Percentiles rank a stretch among this genome's conserved stretches.
Evolutionary conservation across 768 basidiomycete species (phyloP).

Genomic region (Lactifluus pinguis): DNA sequence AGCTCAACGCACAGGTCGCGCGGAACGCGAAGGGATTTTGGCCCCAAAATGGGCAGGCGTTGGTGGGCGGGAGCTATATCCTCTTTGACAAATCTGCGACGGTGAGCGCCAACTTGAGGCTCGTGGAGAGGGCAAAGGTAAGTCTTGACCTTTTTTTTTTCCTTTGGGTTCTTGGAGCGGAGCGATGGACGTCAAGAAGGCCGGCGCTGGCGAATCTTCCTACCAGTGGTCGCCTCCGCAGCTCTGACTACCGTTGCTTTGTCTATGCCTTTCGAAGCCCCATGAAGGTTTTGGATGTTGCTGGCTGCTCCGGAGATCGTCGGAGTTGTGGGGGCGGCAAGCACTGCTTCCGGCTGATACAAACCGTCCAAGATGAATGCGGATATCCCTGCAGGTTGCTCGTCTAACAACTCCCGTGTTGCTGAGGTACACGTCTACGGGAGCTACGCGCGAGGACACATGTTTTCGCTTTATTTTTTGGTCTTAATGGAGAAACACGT

Average conservation of each 20-base stretch:
- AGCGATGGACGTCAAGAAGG: constrained; percentile 82
- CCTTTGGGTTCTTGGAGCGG: constrained; percentile 6
- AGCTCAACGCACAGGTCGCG: constrained; percentile 60
- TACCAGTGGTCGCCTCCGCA: constrained; percentile 49
- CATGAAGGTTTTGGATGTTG: constrained; percentile 44
- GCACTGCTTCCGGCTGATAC: constrained; percentile 77
- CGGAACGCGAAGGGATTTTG: constrained; percentile 63
- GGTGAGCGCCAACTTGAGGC: constrained; percentile 42
- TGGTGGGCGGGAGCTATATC: constrained; percentile 88
- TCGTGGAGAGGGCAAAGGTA: constrained; percentile 42
- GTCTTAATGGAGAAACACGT: constrained; percentile 1
- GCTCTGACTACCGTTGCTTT: constrained; percentile 11
- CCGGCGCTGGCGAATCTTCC: constrained; percentile 52
- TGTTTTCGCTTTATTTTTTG: constrained; percentile 21
- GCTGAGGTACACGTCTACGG: constrained; percentile 55
- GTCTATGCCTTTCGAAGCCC: constrained; percentile 37
- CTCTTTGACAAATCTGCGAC: constrained; percentile 60
- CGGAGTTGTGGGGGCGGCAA: constrained; percentile 27
- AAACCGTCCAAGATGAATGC: constrained; percentile 74
- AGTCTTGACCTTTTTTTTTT: constrained; percentile 26
- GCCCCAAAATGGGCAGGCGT: constrained; percentile 60
- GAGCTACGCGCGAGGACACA: constrained; percentile 92
- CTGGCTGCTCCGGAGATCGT: constrained; percentile 16
- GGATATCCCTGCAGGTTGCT: constrained; percentile 30
- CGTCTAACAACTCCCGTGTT: constrained; percentile 83